Base-by-base conservation (phyloP, 192 early-diverging fungal species). In the Coemansia sp. region DNA sequence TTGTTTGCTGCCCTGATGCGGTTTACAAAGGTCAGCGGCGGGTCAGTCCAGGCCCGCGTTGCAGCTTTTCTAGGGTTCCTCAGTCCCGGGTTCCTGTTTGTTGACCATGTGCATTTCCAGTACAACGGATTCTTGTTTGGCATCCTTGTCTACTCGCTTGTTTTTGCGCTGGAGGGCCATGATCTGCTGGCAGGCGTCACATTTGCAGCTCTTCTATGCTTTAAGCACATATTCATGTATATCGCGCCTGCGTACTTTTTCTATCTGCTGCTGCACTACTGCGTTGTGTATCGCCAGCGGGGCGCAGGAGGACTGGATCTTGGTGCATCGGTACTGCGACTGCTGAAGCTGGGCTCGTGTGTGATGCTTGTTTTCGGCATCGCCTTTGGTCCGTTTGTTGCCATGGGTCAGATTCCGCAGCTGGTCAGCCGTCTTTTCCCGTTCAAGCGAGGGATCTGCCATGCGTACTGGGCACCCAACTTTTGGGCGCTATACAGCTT, bases 31-130 rank as follows among this genome's bases (percentile, higher is more conserved):
- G 43, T 63, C 11, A 57, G 34, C 51, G 72, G 67, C 12, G 18
- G 51, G 41, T 68, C 76, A 11, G 67, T 51, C 17, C 61, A 70
- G 65, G 69, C 66, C 36, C 79, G 73, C 64, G 71, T 89, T 35
- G 77, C 90, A 18, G 89, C 81, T 9, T 85, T 83, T 28, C 86
- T 89, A 8, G 70, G 84, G 48, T 88, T 92, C 51, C 67, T 91
- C 9, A 89, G 91, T 69, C 90, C 91, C 22, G 91, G 91, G 0
- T 75, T 93, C 12, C 65, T 91, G 43, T 89, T 97, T 74, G 95
- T 99, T 18, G 97, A 99, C 82, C 91, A 95, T 77, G 91, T 95
- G 61, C 97, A 99, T 81, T 99, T 99, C 68, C 97, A 99, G 77
- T 99, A 99, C 87, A 99, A 99, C 76, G 97, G 94, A 12, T 88